These are phyloP conservation scores for Tylopilus vinaceipallidus DNA, from an alignment of 768 basidiomycete species.

Conservation along the genomic window DNA sequence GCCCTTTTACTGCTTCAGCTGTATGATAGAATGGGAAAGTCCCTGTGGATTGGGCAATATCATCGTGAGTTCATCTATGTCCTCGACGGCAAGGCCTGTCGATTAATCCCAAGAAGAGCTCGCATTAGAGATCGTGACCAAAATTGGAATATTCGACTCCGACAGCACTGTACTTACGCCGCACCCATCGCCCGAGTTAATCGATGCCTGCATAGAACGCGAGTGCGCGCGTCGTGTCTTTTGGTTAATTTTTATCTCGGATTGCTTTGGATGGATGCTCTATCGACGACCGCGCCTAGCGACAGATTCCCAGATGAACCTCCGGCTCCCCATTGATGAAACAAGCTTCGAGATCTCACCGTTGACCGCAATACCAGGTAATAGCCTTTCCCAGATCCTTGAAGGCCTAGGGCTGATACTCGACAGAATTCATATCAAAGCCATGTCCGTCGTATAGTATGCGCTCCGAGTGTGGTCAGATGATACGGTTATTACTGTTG, in stretches of 20 bases:
- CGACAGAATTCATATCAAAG: constrained; percentile 64
- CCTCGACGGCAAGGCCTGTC: not conserved
- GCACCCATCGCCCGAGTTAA: constrained; percentile 56
- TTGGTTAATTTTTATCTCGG: constrained; percentile 71
- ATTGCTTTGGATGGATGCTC: constrained; percentile 42
- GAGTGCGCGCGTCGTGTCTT: constrained; percentile 81
- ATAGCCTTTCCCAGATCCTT: constrained; percentile 1
- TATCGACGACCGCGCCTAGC: constrained; percentile 36
- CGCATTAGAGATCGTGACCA: constrained; percentile 64
- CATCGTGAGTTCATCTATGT: constrained; percentile 27
- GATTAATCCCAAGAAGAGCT: constrained; percentile 42
- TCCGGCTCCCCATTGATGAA: constrained; percentile 79
- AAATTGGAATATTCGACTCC: constrained; percentile 61
- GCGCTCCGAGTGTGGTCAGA: constrained; percentile 64
- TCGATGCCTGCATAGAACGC: constrained; percentile 62
- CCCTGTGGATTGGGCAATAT: constrained; percentile 29
- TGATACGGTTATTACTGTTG: constrained; percentile 66
- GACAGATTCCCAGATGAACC: constrained; percentile 45
- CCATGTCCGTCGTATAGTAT: constrained; percentile 55
- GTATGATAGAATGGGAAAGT: constrained; percentile 52
- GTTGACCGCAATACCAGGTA: constrained; percentile 34
- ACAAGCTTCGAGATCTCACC: constrained; percentile 75
- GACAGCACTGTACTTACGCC: constrained; percentile 61
- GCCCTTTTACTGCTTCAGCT: constrained; percentile 71
- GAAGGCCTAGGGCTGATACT: constrained; percentile 5